These are phyloP conservation scores for Physaria fendleri DNA, from an alignment of 345 rosid species.

Conservation along the genomic window DNA sequence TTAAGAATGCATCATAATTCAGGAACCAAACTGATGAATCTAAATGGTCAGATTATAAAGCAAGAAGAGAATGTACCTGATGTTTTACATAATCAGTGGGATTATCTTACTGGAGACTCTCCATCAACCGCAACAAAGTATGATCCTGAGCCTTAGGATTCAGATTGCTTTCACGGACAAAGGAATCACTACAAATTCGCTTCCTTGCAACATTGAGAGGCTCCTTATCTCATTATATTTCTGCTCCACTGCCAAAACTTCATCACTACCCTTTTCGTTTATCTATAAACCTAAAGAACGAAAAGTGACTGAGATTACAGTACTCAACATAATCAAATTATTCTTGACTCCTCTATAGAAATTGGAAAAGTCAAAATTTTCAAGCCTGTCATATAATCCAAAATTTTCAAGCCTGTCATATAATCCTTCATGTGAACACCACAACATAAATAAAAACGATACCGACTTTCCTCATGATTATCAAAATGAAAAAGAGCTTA, in stretches of 20 bases:
- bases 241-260: slow-evolving; percentile 88
- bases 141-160: slow-evolving; percentile 24
- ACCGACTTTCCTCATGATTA: neutral
- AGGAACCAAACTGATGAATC: neutral
- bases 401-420: too few species aligned
- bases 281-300: slow-evolving; percentile 39
- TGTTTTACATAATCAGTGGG: slow-evolving; percentile 35
- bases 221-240: slow-evolving; percentile 53
- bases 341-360: neutral
- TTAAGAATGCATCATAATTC: neutral
- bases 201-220: slow-evolving; percentile 2
- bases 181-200: slow-evolving; percentile 4
- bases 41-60: neutral
- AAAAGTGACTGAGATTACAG: neutral
- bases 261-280: slow-evolving; percentile 89
- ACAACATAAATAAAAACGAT: neutral
- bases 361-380: neutral
- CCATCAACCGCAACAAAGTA: slow-evolving; percentile 29
- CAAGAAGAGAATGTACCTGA: slow-evolving; percentile 17
- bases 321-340: neutral
- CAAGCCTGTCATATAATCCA: neutral
- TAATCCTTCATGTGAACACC: neutral
- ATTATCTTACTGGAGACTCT: slow-evolving; percentile 51
- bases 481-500: slow-evolving; percentile 26
- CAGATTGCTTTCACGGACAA: slow-evolving; percentile 5